Base-by-base conservation (phyloP, 495 filamentous ascomycete genomes). In the Lophium mytilinum region DNA sequence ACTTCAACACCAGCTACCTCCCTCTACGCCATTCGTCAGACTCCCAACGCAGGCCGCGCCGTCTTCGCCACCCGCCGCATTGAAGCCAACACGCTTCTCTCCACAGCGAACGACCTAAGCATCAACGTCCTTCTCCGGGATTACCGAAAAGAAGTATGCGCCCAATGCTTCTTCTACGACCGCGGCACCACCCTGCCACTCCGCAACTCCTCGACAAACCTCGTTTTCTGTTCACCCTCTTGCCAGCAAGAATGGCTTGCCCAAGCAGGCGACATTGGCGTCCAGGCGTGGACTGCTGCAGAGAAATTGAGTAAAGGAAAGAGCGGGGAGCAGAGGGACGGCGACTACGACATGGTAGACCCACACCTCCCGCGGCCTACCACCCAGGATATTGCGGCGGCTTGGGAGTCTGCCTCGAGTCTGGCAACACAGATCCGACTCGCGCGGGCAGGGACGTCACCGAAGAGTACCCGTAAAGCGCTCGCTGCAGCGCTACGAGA, bases 91-190 rank as follows among this genome's bases (percentile, higher is more conserved):
- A 66, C 67, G 4, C 43, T 58, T 4, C 12, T 72, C 36, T 58
- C 48, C 30, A 36, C 45, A 41, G 48, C 58, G 17, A 15, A 41
- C 6, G 51, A 61, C 15, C 65, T 65, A 4, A 35, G 53, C 11
- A 59, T 66, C 21, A 55, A 60, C 36, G 66, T 71, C 17, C 55
- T 73, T 3, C 58, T 68, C 37, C 60, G 68, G 10, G 62, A 69
- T 34, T 72, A 72, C 55, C 62, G 70, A 1, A 62, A 66, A 33
- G 71, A 73, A 61, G 70, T 72, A 17, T 73, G 71, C 61, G 68
- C 61, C 1, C 41, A 64, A 9, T 73, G 71, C 59, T 72, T 73
- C 51, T 17, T 15, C 34, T 73, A 73, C 59, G 65, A 71, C 48
- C 56, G 58, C 9, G 71, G 71, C 0, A 60, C 61, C 0, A 63